These are phyloP conservation scores for Entelexis sorbosivorans DNA, from an alignment of 1,139 yeast species.

Conservation along the genomic window DNA sequence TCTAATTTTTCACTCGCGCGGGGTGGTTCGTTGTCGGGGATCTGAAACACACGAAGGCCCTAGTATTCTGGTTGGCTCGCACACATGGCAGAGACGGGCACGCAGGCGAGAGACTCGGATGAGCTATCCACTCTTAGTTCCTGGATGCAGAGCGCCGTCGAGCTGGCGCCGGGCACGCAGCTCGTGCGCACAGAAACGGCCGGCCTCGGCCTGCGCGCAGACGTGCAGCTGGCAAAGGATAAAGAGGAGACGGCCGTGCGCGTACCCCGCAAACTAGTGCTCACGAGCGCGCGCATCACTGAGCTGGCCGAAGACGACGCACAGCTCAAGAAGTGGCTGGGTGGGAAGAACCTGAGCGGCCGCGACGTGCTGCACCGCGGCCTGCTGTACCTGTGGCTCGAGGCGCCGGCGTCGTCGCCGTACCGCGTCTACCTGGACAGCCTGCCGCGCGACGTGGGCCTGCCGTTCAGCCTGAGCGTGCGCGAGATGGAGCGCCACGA, in stretches of 20 bases:
- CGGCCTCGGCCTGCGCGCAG: conserved; percentile 1
- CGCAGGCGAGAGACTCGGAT: not conserved
- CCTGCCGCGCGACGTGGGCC: conserved; percentile 26
- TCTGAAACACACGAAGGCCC: not conserved
- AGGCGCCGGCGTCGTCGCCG: not conserved
- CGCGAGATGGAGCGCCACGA: conserved; percentile 26
- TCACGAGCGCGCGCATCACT: conserved; percentile 20
- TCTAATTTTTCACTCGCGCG: not conserved
- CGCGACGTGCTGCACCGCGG: conserved; percentile 22
- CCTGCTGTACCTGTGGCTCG: conserved; percentile 22
- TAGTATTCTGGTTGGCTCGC: too few species aligned
- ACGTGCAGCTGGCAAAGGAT: not conserved
- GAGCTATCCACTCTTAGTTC: not conserved
- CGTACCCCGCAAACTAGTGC: conserved; percentile 24
- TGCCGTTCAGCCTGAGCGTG: conserved; percentile 29
- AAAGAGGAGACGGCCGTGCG: conserved; percentile 6
- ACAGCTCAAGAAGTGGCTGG: conserved; percentile 21
- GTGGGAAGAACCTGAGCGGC: conserved; percentile 14
- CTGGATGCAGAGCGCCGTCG: not conserved
- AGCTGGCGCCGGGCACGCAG: not conserved
- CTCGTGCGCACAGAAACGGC: not conserved
- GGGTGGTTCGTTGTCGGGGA: not conserved
- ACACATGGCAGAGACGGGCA: not conserved
- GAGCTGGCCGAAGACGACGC: conserved; percentile 21
- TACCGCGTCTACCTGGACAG: conserved; percentile 22